phyloP scores from a whole-genome alignment of 2,329 filamentous ascomycete species.

The Talaromyces sp. region DNA sequence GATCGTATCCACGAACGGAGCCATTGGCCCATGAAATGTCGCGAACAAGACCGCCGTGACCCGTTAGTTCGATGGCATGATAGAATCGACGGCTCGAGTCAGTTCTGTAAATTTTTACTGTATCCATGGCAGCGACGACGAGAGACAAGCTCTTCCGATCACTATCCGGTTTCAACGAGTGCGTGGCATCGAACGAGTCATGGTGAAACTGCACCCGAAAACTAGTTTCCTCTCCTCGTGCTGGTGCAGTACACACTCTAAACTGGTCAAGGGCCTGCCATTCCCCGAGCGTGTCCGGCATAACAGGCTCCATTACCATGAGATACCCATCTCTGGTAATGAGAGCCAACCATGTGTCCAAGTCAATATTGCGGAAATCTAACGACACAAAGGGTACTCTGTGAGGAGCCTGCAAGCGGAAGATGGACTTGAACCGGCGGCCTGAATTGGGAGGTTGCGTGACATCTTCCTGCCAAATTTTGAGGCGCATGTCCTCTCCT shows the following conservation, averaged over 20 bases:
- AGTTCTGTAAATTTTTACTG: conserved; percentile 79
- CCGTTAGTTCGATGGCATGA: conserved; percentile 70
- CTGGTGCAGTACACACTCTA: conserved; percentile 65
- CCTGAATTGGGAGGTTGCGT: conserved; percentile 70
- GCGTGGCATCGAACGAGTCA: conserved; percentile 69
- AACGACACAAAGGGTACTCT: conserved; percentile 70
- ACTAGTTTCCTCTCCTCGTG: conserved; percentile 77
- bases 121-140: conserved; percentile 81
- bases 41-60: conserved; percentile 72
- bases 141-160: conserved; percentile 73
- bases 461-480: conserved; percentile 88
- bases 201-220: conserved; percentile 88
- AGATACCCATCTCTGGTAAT: conserved; percentile 79
- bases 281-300: conserved; percentile 73
- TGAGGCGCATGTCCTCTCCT: conserved; percentile 83
- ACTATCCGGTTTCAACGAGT: conserved; percentile 74
- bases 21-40: conserved; percentile 92
- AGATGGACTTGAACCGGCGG: conserved; percentile 72
- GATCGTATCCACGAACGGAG: conserved; percentile 83
- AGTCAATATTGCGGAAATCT: conserved; percentile 78
- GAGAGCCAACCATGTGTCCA: conserved; percentile 80
- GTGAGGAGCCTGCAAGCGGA: conserved; percentile 62
- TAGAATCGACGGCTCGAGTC: conserved; percentile 75
- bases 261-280: conserved; percentile 75
- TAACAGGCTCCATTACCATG: conserved; percentile 78